Evolutionary conservation across 192 early-diverging fungal genomes (phyloP).

Genomic region (Backusella liffmaniae): DNA sequence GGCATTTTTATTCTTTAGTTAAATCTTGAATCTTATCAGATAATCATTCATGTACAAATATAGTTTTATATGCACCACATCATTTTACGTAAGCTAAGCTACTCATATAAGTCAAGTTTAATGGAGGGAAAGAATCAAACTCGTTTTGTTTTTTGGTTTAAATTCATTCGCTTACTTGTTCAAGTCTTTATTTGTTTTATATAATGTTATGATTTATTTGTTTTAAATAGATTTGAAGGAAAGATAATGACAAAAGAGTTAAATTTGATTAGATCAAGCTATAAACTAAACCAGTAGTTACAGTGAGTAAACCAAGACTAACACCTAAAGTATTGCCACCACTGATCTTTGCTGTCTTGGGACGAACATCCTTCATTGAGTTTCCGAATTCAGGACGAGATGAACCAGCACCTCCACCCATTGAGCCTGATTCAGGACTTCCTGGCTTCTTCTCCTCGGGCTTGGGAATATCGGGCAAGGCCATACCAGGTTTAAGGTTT

Average conservation of each 20-base stretch:
- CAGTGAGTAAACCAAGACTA: background rate
- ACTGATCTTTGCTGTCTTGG: background rate
- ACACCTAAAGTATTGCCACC: background rate
- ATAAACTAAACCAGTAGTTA: constrained; percentile 9
- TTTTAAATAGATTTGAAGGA: background rate
- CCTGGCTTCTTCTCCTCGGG: background rate
- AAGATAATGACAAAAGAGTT: background rate
- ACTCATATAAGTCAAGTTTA: background rate
- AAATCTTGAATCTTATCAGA: background rate
- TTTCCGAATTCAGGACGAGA: background rate
- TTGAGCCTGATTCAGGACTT: background rate
- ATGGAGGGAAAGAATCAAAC: no score
- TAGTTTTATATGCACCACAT: no score
- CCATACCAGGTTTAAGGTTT: background rate
- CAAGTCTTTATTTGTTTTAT: background rate
- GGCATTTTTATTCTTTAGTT: background rate
- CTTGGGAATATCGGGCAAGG: background rate
- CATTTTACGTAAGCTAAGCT: background rate
- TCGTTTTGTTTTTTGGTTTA: background rate
- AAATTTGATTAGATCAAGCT: background rate
- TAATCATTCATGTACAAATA: background rate
- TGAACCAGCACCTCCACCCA: background rate
- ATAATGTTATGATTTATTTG: background rate
- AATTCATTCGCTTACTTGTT: background rate
- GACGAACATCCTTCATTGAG: background rate